These are phyloP conservation scores for Penicillium flavigenum DNA, from an alignment of 495 filamentous ascomycete species.

Conservation along the genomic window DNA sequence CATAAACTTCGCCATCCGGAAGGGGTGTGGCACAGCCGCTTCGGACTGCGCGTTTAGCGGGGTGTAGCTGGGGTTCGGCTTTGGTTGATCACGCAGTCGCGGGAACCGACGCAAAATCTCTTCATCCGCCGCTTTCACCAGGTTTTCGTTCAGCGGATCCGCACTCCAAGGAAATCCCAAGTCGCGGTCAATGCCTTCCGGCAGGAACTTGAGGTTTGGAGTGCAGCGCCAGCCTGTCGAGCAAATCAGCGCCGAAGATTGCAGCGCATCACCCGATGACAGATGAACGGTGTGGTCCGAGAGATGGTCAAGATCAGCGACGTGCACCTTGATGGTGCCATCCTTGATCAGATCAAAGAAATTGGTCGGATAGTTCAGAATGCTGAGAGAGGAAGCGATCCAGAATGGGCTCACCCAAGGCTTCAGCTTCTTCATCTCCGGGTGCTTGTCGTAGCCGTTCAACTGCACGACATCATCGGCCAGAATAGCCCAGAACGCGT, in stretches of 20 bases:
- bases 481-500: slow-evolving; percentile 66
- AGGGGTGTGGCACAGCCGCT: slow-evolving; percentile 39
- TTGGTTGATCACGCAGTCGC: slow-evolving; percentile 48
- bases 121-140: slow-evolving; percentile 53
- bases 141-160: slow-evolving; percentile 27
- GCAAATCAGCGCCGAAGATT: slow-evolving; percentile 63
- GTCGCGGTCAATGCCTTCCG: slow-evolving; percentile 43
- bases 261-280: slow-evolving; percentile 52
- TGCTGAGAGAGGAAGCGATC: slow-evolving; percentile 58
- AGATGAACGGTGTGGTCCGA: slow-evolving; percentile 52
- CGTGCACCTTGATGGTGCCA: slow-evolving; percentile 59
- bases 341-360: slow-evolving; percentile 61
- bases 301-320: slow-evolving; percentile 59
- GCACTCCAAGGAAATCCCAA: slow-evolving; percentile 41
- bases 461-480: slow-evolving; percentile 57
- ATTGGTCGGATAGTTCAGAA: slow-evolving; percentile 68
- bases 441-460: slow-evolving; percentile 60
- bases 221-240: slow-evolving; percentile 67
- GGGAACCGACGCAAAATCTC: slow-evolving; percentile 71
- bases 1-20: slow-evolving; percentile 67
- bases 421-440: slow-evolving; percentile 63
- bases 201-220: slow-evolving; percentile 63
- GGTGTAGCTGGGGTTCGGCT: slow-evolving; percentile 30
- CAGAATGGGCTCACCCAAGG: slow-evolving; percentile 67
- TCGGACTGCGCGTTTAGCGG: slow-evolving; percentile 33